phyloP scores from a whole-genome alignment of 169 alveolate species.

The Plasmodium gonderi region DNA sequence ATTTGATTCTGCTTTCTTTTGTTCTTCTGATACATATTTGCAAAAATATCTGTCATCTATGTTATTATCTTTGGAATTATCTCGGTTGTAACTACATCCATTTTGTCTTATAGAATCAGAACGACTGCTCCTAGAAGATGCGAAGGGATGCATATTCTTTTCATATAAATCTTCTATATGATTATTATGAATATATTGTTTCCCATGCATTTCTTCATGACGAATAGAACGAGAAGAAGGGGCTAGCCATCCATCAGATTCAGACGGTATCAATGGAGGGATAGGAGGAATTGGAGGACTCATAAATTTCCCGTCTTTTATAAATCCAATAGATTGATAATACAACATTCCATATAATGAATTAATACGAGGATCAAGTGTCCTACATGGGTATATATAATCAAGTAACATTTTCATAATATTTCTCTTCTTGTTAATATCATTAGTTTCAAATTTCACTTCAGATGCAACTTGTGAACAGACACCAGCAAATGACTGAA shows the following conservation, averaged over 20 bases:
- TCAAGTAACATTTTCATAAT: slow-evolving; percentile 84
- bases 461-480: slow-evolving; percentile 88
- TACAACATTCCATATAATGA: slow-evolving; percentile 88
- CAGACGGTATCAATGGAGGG: slow-evolving; percentile 70
- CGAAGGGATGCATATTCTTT: background rate
- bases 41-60: background rate
- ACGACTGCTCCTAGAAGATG: background rate
- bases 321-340: slow-evolving; percentile 63
- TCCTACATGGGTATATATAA: slow-evolving; percentile 90
- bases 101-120: background rate
- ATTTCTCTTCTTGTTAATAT: slow-evolving; percentile 74
- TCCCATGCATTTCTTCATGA: background rate
- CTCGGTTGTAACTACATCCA: background rate
- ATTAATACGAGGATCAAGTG: slow-evolving; percentile 87
- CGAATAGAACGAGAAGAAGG: slow-evolving; percentile 15
- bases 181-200: background rate
- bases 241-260: slow-evolving; percentile 63
- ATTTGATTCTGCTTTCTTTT: background rate
- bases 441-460: background rate
- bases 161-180: background rate
- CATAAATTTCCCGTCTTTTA: slow-evolving; percentile 38
- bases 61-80: background rate
- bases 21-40: slow-evolving; percentile 6
- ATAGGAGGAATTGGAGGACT: slow-evolving; percentile 72
- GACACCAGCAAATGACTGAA: slow-evolving; percentile 91